These are phyloP conservation scores for Leersia perrieri DNA, from an alignment of 176 grass and related monocot genomes.

Conservation along the genomic window DNA sequence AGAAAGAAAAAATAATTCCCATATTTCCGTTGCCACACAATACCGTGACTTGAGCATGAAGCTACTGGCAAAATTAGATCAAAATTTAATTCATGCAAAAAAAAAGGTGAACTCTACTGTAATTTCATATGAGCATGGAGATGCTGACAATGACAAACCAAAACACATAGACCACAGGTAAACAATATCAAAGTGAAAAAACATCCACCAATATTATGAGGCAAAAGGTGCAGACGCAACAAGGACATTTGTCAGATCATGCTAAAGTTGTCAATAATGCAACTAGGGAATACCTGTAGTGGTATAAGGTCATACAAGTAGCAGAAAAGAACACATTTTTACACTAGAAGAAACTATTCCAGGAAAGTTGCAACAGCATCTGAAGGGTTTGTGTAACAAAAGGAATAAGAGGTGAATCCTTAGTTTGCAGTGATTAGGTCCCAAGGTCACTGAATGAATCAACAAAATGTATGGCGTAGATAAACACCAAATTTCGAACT, in stretches of 20 bases:
- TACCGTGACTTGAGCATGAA: neutral
- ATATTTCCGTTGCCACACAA: slow-evolving; percentile 15
- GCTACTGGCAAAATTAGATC: neutral
- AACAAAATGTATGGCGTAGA: neutral
- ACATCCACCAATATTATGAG: slow-evolving; percentile 4
- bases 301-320: neutral
- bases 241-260: slow-evolving; percentile 22
- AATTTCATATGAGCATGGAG: neutral
- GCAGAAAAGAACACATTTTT: slow-evolving; percentile 17
- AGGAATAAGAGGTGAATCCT: neutral
- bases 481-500: neutral
- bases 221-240: slow-evolving; percentile 23
- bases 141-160: neutral
- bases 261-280: slow-evolving; percentile 39
- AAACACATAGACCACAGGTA: neutral
- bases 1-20: neutral
- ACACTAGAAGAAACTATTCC: slow-evolving; percentile 33
- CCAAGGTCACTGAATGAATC: slow-evolving; percentile 12
- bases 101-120: neutral
- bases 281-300: slow-evolving; percentile 22
- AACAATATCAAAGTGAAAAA: neutral
- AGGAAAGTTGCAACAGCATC: neutral
- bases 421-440: neutral
- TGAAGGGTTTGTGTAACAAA: slow-evolving; percentile 15
- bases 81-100: slow-evolving; percentile 18